A percentile compares a stretch with the other conserved stretches of the same genome.
Evolutionary conservation across 1,139 yeast genomes (phyloP).

Genomic region (Arxiozyma telluris): DNA sequence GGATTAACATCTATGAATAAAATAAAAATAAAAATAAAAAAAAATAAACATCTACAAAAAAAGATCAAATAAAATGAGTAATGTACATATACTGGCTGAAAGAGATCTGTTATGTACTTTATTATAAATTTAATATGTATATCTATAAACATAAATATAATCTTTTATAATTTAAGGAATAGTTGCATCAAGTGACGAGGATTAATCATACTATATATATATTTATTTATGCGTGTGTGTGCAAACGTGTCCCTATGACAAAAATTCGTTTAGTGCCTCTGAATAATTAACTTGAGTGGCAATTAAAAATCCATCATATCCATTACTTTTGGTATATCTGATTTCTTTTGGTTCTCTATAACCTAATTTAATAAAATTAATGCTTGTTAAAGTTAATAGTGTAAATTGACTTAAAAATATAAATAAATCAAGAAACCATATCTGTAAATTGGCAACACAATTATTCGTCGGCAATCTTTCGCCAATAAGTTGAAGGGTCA

Average conservation of each 20-base stretch:
- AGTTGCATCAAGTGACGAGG: background rate
- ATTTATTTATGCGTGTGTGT: too few relatives aligned
- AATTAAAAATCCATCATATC: conserved; percentile 35
- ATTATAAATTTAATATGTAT: background rate
- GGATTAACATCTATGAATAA: background rate
- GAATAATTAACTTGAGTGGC: conserved; percentile 31
- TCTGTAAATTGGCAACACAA: conserved; percentile 25
- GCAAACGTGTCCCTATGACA: background rate
- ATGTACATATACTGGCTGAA: conserved; percentile 6
- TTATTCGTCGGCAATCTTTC: conserved; percentile 33
- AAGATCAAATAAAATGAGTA: background rate
- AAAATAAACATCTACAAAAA: background rate
- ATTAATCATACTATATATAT: background rate
- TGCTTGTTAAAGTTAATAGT: conserved; percentile 30
- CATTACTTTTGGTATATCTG: conserved; percentile 30
- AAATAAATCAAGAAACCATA: conserved; percentile 28
- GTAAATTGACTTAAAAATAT: conserved; percentile 29
- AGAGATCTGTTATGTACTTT: conserved; percentile 1
- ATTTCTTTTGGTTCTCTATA: conserved; percentile 17
- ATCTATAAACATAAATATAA: background rate
- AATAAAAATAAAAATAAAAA: background rate
- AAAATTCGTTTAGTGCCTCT: conserved; percentile 10
- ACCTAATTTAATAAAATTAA: conserved; percentile 28
- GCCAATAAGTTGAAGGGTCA: conserved; percentile 37
- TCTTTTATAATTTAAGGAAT: background rate